phyloP scores from a whole-genome alignment of 805 yeast species.

The Yarrowia bubula region DNA sequence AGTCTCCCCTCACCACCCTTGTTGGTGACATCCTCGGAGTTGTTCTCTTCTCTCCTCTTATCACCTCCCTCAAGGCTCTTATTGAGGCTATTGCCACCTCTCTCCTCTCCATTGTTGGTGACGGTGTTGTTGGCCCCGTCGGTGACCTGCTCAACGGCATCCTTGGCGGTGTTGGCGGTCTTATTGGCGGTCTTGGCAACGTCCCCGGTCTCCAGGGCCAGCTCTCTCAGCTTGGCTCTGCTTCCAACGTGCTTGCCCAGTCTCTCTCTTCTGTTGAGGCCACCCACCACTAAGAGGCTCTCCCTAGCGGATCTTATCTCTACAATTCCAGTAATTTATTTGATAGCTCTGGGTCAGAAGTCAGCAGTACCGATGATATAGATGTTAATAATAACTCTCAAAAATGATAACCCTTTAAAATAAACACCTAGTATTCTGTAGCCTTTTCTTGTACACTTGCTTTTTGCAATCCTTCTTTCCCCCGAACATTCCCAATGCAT shows the following conservation, averaged over 20 bases:
- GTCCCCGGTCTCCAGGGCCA: constrained; percentile 25
- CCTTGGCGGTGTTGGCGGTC: constrained; percentile 23
- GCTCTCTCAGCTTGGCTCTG: constrained; percentile 7
- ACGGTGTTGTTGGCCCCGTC: constrained; percentile 23
- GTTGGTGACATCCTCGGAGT: constrained; percentile 26
- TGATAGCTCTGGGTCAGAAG: constrained; percentile 19
- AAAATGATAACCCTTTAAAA: not conserved
- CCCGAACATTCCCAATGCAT: not conserved
- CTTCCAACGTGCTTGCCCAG: constrained; percentile 16
- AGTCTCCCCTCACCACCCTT: constrained; percentile 26
- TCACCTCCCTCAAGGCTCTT: constrained; percentile 18
- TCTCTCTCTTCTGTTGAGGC: constrained; percentile 6
- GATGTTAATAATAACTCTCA: constrained; percentile 24
- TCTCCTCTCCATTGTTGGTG: constrained; percentile 18
- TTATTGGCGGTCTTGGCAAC: constrained; percentile 3
- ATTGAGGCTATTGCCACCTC: constrained; percentile 13
- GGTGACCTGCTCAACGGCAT: constrained; percentile 23
- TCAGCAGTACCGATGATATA: constrained; percentile 22
- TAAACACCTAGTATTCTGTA: not conserved
- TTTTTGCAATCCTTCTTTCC: not conserved
- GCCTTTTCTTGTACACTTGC: not conserved
- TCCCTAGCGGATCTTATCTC: constrained; percentile 16
- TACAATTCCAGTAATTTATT: constrained; percentile 23
- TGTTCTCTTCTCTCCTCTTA: constrained; percentile 25
- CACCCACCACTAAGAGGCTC: constrained; percentile 18